phyloP scores from a whole-genome alignment of 257 asterid genomes.

The Nicotiana paniculata region DNA sequence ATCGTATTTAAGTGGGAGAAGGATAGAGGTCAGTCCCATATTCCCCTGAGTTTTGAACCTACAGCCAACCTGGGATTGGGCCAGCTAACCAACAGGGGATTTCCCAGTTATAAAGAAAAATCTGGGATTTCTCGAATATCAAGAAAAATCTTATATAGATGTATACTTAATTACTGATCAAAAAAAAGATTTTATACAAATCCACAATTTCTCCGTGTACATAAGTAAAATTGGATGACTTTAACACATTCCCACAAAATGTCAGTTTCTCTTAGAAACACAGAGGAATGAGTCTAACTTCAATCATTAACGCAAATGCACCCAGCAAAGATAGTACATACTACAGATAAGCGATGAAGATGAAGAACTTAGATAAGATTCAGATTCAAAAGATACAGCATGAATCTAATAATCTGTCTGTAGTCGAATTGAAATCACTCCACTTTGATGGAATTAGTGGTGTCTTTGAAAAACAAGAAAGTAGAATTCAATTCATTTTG shows the following conservation, averaged over 20 bases:
- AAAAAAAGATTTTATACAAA: neutral
- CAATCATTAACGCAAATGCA: too few species aligned
- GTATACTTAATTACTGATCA: too few species aligned
- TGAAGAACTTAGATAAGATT: too few species aligned
- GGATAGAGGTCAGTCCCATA: neutral
- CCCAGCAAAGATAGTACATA: too few species aligned
- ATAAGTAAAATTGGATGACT: neutral
- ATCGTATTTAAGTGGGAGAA: neutral
- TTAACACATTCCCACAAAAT: neutral
- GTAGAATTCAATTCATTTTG: too few species aligned
- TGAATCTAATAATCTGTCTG: too few species aligned
- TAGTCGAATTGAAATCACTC: too few species aligned
- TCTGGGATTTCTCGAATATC: too few species aligned
- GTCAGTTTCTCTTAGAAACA: neutral
- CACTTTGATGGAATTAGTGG: too few species aligned
- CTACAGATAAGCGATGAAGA: too few species aligned
- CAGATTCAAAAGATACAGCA: too few species aligned
- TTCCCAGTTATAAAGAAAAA: neutral
- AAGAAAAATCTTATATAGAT: neutral
- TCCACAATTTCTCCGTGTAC: neutral
- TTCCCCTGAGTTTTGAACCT: neutral
- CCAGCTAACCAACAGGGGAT: neutral
- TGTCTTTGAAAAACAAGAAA: too few species aligned
- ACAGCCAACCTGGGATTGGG: neutral
- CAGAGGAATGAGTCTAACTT: neutral